Percentiles rank a stretch among this genome's conserved stretches.
Conservation (phyloP, 371 early-diverging fungal genomes). For the Chytridium lagenaria region DNA sequence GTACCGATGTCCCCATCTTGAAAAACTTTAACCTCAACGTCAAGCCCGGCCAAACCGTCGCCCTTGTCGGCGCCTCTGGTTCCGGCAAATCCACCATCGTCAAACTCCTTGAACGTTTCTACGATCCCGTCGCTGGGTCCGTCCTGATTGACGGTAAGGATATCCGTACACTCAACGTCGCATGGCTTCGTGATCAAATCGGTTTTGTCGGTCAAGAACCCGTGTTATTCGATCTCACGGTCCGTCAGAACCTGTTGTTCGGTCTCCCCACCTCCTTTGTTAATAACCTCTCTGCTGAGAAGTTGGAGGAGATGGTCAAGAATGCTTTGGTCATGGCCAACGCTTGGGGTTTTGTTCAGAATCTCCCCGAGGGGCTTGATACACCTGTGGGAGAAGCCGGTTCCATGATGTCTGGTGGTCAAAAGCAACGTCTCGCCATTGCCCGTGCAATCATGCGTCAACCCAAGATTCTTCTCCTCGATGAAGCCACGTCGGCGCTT, state of each 20-base stretch:
- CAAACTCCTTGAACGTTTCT: conserved; percentile 66
- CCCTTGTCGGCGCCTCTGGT: conserved; percentile 64
- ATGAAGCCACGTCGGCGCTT: conserved; percentile 96
- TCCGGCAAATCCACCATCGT: conserved; percentile 64
- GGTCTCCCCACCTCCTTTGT: conserved; percentile 58
- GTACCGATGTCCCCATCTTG: conserved; percentile 62
- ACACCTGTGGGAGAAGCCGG: conserved; percentile 78
- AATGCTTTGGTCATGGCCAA: conserved; percentile 67
- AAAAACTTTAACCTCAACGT: conserved; percentile 58
- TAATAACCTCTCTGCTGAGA: background rate
- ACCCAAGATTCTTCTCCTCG: conserved; percentile 86
- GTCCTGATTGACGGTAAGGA: conserved; percentile 65
- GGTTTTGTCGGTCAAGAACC: conserved; percentile 90
- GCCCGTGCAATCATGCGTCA: conserved; percentile 61
- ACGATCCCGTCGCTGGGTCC: conserved; percentile 68
- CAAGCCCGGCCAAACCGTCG: conserved; percentile 58
- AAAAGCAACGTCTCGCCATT: conserved; percentile 48
- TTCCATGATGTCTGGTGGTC: too few species aligned
- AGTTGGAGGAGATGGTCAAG: conserved; percentile 58
- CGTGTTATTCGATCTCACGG: conserved; percentile 79
- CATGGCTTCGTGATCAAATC: conserved; percentile 74
- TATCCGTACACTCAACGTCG: conserved; percentile 50
- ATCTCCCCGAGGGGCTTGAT: conserved; percentile 73
- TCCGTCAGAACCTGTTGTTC: conserved; percentile 77
- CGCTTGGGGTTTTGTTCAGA: conserved; percentile 74